Base-by-base conservation (phyloP, 2,329 filamentous ascomycete genomes). In the Alternaria atra region DNA sequence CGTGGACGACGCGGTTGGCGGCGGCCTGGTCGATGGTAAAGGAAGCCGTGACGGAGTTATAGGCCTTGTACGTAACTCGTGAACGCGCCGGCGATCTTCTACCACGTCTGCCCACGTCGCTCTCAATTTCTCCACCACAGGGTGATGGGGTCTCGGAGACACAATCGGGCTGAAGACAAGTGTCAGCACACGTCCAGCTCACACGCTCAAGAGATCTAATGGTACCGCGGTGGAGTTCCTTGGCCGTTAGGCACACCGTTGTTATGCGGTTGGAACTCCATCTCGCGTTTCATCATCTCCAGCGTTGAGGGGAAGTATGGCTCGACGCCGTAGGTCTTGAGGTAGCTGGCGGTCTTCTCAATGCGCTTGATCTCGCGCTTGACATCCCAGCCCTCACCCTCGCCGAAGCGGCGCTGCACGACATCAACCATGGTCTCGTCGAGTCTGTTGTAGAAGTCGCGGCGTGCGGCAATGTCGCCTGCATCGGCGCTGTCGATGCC, bases 331-430 rank as follows among this genome's bases (percentile, higher is more conserved):
- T 82, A 84, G 34, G 83, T 84, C 63, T 80, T 75, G 43, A 86
- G 75, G 61, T 85, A 85, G 39, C 77, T 79, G 17, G 83, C 84
- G 8, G 84, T 86, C 80, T 85, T 85, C 76, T 86, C 84, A 61
- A 86, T 84, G 52, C 84, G 77, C 80, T 85, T 85, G 66, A 86
- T 83, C 70, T 86, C 84, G 48, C 83, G 72, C 68, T 78, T 76
- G 15, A 85, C 82, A 25, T 81, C 80, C 84, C 84, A 85, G 55
- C 83, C 81, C 58, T 84, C 83, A 54, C 80, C 80, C 68, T 85
- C 83, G 63, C 81, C 81, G 69, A 85, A 84, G 13, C 84, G 76
- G 34, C 82, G 79, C 30, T 79, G 75, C n/a, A 85, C 83, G 29
- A 85, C 82, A 25, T 84, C 83, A 29, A 84, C 83, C 83, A 86